These are phyloP conservation scores for Vanilla planifolia DNA, from an alignment of 106 monocot species.

Conservation along the genomic window DNA sequence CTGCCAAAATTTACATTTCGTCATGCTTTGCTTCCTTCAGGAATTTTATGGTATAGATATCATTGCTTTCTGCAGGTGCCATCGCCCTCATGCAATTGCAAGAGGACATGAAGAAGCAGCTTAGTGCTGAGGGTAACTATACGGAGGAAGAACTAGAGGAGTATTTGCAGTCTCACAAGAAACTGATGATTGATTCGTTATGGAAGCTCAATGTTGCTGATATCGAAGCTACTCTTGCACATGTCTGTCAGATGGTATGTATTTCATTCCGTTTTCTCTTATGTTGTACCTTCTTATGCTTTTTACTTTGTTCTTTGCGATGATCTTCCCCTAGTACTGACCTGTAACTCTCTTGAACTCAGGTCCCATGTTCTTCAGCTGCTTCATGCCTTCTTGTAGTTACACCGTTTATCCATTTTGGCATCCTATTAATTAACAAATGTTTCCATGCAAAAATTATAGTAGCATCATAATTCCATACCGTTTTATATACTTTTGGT, in stretches of 20 bases:
- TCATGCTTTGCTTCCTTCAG: background rate
- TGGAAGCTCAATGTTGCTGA: constrained; percentile 99
- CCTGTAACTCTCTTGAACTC: background rate
- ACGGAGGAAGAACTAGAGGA: constrained; percentile 83
- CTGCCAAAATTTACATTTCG: background rate
- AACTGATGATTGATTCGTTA: constrained; percentile 85
- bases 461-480: no score
- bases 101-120: constrained; percentile 88
- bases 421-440: no score
- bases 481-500: no score
- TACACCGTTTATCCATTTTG: no score
- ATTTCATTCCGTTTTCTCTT: constrained; percentile 2
- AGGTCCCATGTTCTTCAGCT: background rate
- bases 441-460: no score
- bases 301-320: background rate
- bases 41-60: constrained; percentile 1
- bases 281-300: background rate
- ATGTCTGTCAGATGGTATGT: constrained; percentile 90
- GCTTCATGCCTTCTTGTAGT: no score
- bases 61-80: constrained; percentile 49
- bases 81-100: constrained; percentile 92
- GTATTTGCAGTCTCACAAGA: constrained; percentile 76
- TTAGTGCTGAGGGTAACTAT: constrained; percentile 69
- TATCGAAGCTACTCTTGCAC: constrained; percentile 86
- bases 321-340: background rate